phyloP scores from a whole-genome alignment of 805 yeast species.

The Wickerhamomyces bovis region DNA sequence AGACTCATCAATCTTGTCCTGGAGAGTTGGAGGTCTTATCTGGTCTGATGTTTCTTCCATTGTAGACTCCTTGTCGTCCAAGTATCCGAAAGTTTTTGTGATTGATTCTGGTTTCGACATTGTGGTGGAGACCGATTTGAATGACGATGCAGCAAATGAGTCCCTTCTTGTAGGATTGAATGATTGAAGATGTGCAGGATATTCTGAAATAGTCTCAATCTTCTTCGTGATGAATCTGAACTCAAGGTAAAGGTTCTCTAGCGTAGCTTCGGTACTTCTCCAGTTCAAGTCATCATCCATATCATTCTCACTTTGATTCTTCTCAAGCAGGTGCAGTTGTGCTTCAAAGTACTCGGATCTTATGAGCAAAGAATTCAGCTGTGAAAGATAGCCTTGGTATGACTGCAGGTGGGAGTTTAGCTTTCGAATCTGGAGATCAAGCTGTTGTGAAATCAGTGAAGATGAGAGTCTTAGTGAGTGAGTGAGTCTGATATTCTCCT shows the following conservation, averaged over 20 bases:
- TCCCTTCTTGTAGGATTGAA: neutral
- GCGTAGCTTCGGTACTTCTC: constrained; percentile 40
- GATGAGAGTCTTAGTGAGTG: constrained; percentile 16
- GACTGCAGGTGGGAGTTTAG: constrained; percentile 18
- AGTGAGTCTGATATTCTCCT: constrained; percentile 19
- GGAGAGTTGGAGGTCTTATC: neutral
- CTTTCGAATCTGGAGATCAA: constrained; percentile 18
- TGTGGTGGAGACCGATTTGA: neutral
- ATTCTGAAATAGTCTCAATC: constrained; percentile 7
- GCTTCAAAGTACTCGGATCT: constrained; percentile 27
- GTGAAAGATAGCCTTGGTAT: constrained; percentile 25
- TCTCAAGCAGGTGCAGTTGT: constrained; percentile 23
- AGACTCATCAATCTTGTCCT: constrained; percentile 1
- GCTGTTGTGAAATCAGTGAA: constrained; percentile 11
- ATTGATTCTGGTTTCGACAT: neutral
- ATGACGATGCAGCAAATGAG: neutral
- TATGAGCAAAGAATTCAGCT: constrained; percentile 23
- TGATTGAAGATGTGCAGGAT: neutral
- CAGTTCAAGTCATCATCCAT: constrained; percentile 34
- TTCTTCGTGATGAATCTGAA: constrained; percentile 28
- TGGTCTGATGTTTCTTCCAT: neutral
- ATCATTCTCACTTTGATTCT: constrained; percentile 13
- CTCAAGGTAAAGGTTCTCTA: constrained; percentile 38
- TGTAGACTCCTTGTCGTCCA: neutral
- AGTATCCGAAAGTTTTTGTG: neutral